Conservation (phyloP, 345 rosid genomes). For the Citrus unshiu region DNA sequence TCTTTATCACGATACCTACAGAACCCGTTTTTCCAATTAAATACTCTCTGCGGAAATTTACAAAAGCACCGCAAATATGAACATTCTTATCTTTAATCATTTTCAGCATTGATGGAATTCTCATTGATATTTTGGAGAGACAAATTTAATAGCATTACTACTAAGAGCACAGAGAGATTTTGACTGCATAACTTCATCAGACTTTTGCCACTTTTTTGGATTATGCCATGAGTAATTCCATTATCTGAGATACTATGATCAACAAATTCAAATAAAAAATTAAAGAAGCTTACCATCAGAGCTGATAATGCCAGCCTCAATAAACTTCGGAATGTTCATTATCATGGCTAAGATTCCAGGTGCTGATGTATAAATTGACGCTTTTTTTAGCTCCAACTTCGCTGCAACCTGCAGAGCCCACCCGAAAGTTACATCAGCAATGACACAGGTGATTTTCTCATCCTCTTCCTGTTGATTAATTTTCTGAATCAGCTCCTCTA, state of each 20-base stretch:
- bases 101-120: neutral
- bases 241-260: too few relatives aligned
- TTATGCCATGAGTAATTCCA: too few relatives aligned
- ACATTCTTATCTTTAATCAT: neutral
- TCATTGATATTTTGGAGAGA: too few relatives aligned
- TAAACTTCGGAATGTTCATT: conserved; percentile 14
- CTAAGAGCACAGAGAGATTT: too few relatives aligned
- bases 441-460: conserved; percentile 13
- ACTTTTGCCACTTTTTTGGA: too few relatives aligned
- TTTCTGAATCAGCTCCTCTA: conserved; percentile 18
- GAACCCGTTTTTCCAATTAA: neutral
- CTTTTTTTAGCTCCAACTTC: conserved; percentile 14
- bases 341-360: conserved; percentile 18
- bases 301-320: conserved; percentile 24
- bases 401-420: conserved; percentile 25
- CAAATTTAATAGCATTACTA: neutral
- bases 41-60: neutral
- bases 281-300: conserved; percentile 5
- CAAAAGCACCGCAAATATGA: neutral
- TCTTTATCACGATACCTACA: conserved; percentile 9
- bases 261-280: neutral
- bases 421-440: conserved; percentile 14
- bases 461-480: conserved; percentile 7
- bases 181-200: too few relatives aligned
- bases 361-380: conserved; percentile 1